Evolutionary conservation across 163 green algal species (phyloP), one percentile per base, ranked within the genome.

Genomic region (Smithsoniella earleae): DNA sequence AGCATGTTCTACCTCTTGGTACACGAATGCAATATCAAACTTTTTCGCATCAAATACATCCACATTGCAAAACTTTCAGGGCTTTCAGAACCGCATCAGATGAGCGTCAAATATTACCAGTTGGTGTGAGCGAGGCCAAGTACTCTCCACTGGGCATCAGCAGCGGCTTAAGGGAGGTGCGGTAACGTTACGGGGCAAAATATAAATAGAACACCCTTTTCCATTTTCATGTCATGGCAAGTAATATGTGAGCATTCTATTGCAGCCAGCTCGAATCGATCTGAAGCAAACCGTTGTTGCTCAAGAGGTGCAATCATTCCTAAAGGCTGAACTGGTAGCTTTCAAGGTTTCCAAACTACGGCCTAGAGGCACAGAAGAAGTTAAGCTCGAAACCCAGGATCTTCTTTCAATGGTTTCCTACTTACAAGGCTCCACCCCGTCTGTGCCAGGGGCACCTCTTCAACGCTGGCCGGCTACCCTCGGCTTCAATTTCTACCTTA

Each of bases 11-110:
- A 34, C 18, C 16, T 18, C 13, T 37, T 33, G 34, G 45, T 30
- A 63, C 58, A 62, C 3, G 58, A 77, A 0, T 76, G 81, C 75
- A 91, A 87, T 3, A 74, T 80, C 43, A 86, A 92, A 69, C 79
- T 92, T 27, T 94, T 92, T n/a, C n/a, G n/a, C n/a, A n/a, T n/a
- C n/a, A n/a, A n/a, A n/a, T n/a, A n/a, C n/a, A n/a, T n/a, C n/a
- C n/a, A n/a, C n/a, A n/a, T n/a, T n/a, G n/a, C 78, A 89, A 83
- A 38, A 62, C 65, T n/a, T 44, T 64, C 28, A 34, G 40, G 31
- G 69, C 36, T 3, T 74, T 58, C 30, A 36, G 37, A 5, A 25
- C 58, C 0, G 37, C 37, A 54, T 36, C 64, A 33, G 37, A 62
- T 30, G 38, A 74, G 16, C 54, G 58, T 25, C 64, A 74, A 34